These are phyloP conservation scores for Erysimum cheiri DNA, from an alignment of 441 rosid genomes.

Conservation along the genomic window DNA sequence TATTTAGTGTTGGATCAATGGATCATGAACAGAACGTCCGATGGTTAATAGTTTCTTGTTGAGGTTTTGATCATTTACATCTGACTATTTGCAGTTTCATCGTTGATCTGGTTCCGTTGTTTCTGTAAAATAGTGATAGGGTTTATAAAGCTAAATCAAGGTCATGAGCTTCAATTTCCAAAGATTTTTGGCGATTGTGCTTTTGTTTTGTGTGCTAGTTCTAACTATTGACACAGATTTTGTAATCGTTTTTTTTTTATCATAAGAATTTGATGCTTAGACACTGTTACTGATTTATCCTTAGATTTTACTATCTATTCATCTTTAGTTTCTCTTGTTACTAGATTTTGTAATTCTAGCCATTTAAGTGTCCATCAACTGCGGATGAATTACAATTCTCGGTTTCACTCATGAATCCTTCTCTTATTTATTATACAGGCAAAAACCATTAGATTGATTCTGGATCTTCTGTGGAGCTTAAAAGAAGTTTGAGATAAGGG, in stretches of 20 bases:
- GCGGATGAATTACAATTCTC: neutral
- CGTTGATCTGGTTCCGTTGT: conserved; percentile 7
- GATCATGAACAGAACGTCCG: conserved; percentile 12
- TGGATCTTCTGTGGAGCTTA: conserved; percentile 24
- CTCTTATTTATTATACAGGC: conserved; percentile 13
- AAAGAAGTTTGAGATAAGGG: neutral
- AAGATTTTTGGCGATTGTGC: no score
- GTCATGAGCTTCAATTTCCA: neutral
- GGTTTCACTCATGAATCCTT: neutral
- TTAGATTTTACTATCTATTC: neutral
- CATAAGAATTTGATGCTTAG: neutral
- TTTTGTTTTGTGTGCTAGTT: no score
- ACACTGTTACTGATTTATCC: neutral
- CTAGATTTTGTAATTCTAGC: neutral
- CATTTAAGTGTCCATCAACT: neutral
- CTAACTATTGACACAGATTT: neutral
- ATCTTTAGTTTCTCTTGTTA: neutral
- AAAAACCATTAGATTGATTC: neutral
- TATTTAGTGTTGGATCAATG: neutral
- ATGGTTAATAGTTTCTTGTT: neutral
- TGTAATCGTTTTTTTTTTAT: neutral
- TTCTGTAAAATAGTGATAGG: neutral
- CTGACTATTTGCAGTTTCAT: neutral
- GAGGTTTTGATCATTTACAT: neutral
- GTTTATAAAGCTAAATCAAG: neutral